These are phyloP conservation scores for Plasmodium falciparum DNA, from an alignment of 169 alveolate species.

Conservation along the genomic window DNA sequence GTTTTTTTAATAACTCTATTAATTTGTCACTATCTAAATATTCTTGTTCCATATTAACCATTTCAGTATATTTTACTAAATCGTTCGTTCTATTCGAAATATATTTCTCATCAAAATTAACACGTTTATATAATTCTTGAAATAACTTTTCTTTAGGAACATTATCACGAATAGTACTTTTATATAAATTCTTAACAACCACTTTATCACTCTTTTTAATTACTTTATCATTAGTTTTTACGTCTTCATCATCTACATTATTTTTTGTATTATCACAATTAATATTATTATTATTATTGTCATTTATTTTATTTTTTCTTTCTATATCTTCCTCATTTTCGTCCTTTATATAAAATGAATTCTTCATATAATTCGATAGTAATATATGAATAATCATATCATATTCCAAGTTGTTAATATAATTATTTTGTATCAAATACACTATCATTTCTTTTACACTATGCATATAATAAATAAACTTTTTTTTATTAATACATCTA, in stretches of 20 bases:
- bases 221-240: background rate
- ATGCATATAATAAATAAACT: slow-evolving; percentile 75
- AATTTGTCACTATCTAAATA: slow-evolving; percentile 82
- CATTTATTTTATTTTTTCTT: background rate
- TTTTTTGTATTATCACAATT: no score
- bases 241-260: background rate
- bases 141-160: slow-evolving; percentile 30
- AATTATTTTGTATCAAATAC: slow-evolving; percentile 64
- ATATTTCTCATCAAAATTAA: slow-evolving; percentile 37
- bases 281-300: no score
- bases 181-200: slow-evolving; percentile 37
- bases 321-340: slow-evolving; percentile 20
- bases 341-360: slow-evolving; percentile 11
- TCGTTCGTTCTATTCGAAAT: slow-evolving; percentile 40
- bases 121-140: slow-evolving; percentile 65
- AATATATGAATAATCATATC: slow-evolving; percentile 67
- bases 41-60: slow-evolving; percentile 77
- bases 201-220: background rate
- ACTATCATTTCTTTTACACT: slow-evolving; percentile 71
- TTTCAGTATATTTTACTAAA: slow-evolving; percentile 73
- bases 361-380: slow-evolving; percentile 70
- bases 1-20: slow-evolving; percentile 82
- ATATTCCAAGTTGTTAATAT: slow-evolving; percentile 57
- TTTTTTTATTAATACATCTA: slow-evolving; percentile 66
- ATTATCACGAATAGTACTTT: slow-evolving; percentile 9